Conservation (phyloP, 768 basidiomycete species). For the Lentinula boryana region DNA sequence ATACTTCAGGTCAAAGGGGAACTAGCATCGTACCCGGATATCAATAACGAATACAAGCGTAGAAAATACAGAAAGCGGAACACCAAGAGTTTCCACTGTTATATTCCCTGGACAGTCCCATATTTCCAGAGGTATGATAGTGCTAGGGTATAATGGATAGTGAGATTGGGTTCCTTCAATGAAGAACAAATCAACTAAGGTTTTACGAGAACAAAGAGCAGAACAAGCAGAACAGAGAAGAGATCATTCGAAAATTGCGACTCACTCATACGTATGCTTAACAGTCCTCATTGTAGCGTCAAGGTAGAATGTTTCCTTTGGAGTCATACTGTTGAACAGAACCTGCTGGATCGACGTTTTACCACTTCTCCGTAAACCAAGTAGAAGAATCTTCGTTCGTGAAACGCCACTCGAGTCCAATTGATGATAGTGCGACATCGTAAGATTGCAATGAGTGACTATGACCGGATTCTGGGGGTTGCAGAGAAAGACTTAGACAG, state of each 20-base stretch:
- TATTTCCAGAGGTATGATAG: conserved; percentile 87
- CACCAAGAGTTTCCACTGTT: conserved; percentile 43
- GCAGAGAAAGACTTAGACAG: too few relatives aligned
- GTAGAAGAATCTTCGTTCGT: conserved; percentile 65
- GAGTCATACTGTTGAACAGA: conserved; percentile 77
- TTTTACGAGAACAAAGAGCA: not conserved
- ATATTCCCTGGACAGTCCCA: conserved; percentile 93
- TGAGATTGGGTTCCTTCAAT: not conserved
- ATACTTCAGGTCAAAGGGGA: not conserved
- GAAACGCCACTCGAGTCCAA: conserved; percentile 24
- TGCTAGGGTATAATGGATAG: conserved; percentile 40
- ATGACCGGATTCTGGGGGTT: too few relatives aligned
- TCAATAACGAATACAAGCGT: conserved; percentile 86
- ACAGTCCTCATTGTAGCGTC: conserved; percentile 78
- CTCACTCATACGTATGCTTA: conserved; percentile 79
- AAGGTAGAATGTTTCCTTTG: conserved; percentile 86
- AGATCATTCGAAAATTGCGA: conserved; percentile 1
- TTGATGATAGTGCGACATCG: not conserved
- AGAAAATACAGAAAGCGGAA: conserved; percentile 64
- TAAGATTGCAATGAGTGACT: not conserved
- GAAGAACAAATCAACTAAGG: not conserved
- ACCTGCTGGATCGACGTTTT: conserved; percentile 91
- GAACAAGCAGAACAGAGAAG: not conserved
- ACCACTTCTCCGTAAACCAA: conserved; percentile 81
- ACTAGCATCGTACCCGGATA: conserved; percentile 62